phyloP scores from a whole-genome alignment of 805 yeast species.

The Scheffersomyces lignosus region DNA sequence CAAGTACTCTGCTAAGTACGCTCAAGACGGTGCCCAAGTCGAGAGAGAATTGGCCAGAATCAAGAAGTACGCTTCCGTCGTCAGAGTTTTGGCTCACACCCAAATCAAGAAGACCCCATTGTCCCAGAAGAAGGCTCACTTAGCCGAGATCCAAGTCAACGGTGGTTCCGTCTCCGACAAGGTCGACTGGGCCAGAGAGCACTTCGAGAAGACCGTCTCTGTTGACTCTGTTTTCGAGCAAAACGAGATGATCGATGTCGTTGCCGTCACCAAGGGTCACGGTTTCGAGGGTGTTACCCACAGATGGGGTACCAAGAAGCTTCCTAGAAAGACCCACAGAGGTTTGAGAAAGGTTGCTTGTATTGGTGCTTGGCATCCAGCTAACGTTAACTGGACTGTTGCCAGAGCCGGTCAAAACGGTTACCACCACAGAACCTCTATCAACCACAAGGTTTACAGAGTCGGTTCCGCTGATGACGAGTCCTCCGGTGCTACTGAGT shows the following conservation, averaged over 20 bases:
- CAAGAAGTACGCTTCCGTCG: constrained; percentile 96
- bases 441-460: constrained; percentile 99
- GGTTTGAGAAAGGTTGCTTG: constrained; percentile 99
- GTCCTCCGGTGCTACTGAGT: constrained; percentile 91
- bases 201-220: constrained; percentile 97
- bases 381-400: constrained; percentile 98
- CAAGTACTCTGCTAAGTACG: constrained; percentile 98
- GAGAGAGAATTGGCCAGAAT: constrained; percentile 98
- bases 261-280: constrained; percentile 99
- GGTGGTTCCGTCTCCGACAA: constrained; percentile 98
- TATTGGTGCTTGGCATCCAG: constrained; percentile 99
- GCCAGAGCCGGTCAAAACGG: constrained; percentile 99
- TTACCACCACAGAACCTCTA: constrained; percentile 99
- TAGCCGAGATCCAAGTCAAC: constrained; percentile 99
- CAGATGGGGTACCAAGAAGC: constrained; percentile 99
- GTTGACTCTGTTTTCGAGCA: constrained; percentile 97
- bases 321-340: constrained; percentile 99
- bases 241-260: constrained; percentile 97
- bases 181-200: constrained; percentile 98
- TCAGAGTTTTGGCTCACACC: constrained; percentile 99
- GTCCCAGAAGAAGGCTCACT: constrained; percentile 98
- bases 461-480: constrained; percentile 96
- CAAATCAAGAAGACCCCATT: constrained; percentile 99
- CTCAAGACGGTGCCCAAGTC: constrained; percentile 82
- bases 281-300: constrained; percentile 99